Evolutionary conservation across 352 stramenopile species (phyloP), one percentile per base, ranked within the genome.

Genomic region (Pythium pyrilobum): DNA sequence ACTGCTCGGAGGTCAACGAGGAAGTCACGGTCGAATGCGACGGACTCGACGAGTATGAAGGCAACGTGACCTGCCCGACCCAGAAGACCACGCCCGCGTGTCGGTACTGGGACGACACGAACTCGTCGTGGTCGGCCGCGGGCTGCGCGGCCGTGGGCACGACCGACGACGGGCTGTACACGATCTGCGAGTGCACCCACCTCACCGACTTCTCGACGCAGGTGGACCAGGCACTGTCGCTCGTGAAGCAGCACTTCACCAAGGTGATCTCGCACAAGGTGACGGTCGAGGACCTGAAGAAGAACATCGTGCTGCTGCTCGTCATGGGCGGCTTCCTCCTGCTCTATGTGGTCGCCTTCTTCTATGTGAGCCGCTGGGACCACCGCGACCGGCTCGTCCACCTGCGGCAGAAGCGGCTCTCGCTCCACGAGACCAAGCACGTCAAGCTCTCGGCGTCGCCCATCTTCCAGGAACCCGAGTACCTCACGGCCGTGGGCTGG

Each of bases 201-300:
- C 60, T 90, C 32, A 90, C 79, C 0, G 79, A 90, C 44, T 90
- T 90, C 29, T 75, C 72, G 4, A 85, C 79, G 0, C 62, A 90
- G 57, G 71, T 88, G 5, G 62, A 71, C n/a, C 58, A 87, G 31
- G 81, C 79, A 2, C 29, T 87, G 13, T 69, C 65, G 23, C 59
- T 78, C 11, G 74, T 90, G 10, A 71, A 69, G 0, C 62, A 74
- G 45, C 75, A 90, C 43, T 86, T 90, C 44, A 72, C 73, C 24
- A 72, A 73, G 27, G 76, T 86, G 24, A 42, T 89, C 3, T 74
- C 64, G 2, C 67, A 81, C 52, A 45, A 79, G 9, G 75, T 85
- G 33, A 89, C 79, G 11, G 15, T 56, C 4, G 70, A 81, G 15
- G 73, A 86, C 48, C 33, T 90, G 2, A 62, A 73, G 54, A 69